Evolutionary conservation across 148 eudicot genomes (phyloP), one percentile per base, ranked within the genome.

Genomic region (Drosera capensis): DNA sequence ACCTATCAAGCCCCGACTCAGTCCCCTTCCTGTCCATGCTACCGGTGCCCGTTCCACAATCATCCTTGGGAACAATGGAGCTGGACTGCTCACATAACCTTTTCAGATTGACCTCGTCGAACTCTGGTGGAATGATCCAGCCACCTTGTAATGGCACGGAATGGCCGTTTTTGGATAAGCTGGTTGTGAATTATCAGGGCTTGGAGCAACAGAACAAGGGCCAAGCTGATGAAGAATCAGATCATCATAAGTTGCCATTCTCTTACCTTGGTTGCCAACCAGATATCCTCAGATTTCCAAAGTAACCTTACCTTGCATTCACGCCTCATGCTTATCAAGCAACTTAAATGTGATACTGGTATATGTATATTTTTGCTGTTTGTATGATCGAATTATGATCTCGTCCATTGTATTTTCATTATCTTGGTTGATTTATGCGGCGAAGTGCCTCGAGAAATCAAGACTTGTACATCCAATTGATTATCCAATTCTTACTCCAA

Each of bases 161-260:
- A 48, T 70, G 73, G 72, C 74, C 84, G 0, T 86, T 86, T 40
- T 64, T 86, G 68, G 96, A 86, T 61, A 82, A 74, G 75, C 84
- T 86, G 13, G 72, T 86, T 24, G 55, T 79, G 6, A 73, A 77
- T 8, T 75, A 86, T 46, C 96, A 80, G 31, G 52, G 60, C 14
- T 28, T 69, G 63, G 80, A 75, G 35, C 73, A 68, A 9, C 67
- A 57, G 12, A 48, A 34, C 17, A 53, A 66, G 14, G 57, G 53
- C 17, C 68, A 62, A 37, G 47, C 45, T 20, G 34, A 57, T 49
- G 66, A 60, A 18, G 42, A 36, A 25, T 50, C 14, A 13, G 45
- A 43, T 37, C 34, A 55, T 15, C 39, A 66, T 51, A 63, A 65
- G 61, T 56, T 80, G 15, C 71, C 84, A n/a, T 77, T 81, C 47